Evolutionary conservation across 108 stramenopile species (phyloP).

Genomic region (Bacterosira constricta): DNA sequence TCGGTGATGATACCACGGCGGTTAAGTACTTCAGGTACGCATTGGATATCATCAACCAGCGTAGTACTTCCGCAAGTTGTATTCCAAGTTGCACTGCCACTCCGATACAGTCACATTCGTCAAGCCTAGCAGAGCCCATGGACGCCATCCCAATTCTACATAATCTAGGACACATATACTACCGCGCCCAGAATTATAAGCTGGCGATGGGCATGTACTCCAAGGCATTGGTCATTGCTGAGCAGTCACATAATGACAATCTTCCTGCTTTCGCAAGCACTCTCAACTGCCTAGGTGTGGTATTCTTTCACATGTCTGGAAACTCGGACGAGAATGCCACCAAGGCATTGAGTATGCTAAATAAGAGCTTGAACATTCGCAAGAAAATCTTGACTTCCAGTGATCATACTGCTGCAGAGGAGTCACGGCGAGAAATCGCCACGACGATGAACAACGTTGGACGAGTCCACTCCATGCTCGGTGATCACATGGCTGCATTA

Average conservation of each 20-base stretch:
- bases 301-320: constrained; percentile 45
- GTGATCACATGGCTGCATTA: constrained; percentile 58
- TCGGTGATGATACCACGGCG: constrained; percentile 7
- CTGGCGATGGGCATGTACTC: constrained; percentile 18
- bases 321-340: constrained; percentile 29
- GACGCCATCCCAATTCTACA: constrained; percentile 29
- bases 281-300: constrained; percentile 52
- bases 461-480: constrained; percentile 56
- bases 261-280: constrained; percentile 13
- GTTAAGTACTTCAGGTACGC: constrained; percentile 8
- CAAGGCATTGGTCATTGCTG: constrained; percentile 7
- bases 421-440: constrained; percentile 26
- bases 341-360: constrained; percentile 44
- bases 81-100: not conserved
- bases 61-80: not conserved
- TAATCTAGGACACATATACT: constrained; percentile 26
- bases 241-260: not conserved
- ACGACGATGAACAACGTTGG: constrained; percentile 78
- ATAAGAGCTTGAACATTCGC: constrained; percentile 46
- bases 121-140: not conserved
- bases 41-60: constrained; percentile 4
- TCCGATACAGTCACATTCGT: not conserved
- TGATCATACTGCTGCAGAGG: constrained; percentile 7
- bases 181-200: constrained; percentile 13
- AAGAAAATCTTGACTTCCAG: constrained; percentile 14